Evolutionary conservation across 257 asterid species (phyloP), one percentile per base, ranked within the genome.

Genomic region (Nemophila menziesii): DNA sequence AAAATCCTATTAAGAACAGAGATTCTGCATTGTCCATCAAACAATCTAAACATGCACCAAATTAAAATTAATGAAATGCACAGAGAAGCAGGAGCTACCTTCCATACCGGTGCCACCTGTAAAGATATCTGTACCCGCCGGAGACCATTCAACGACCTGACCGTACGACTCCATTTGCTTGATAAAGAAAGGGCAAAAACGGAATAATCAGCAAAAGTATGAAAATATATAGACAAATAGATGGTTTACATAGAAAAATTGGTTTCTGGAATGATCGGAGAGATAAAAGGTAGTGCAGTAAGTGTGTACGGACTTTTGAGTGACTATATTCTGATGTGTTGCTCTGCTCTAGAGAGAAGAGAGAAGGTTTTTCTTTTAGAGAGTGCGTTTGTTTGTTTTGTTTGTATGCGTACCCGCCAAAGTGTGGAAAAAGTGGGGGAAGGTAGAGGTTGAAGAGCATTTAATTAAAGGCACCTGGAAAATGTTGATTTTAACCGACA

Each of bases 111-210:
- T 2, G 12, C 72, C 78, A 54, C 70, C 78, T 48, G 36, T 2
- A 29, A 70, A 75, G 48, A 75, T 44, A 48, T 68, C 46, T 8
- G 22, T 1, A 1, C 46, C 24, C 12, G 26, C 77, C 7, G 54
- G n/a, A 47, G 45, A 58, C 89, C 85, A 76, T 41, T 64, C 79
- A 0, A 37, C 27, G 11, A 33, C 44, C 44, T 49, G 42, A 27
- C 64, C 69, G 82, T 75, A 71, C 77, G 66, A 26, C 60, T 73
- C 93, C 95, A 78, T 85, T 43, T 29, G 2, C 5, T 13, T n/a
- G n/a, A n/a, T 7, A 29, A 29, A 13, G 12, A 29, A 29, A 29
- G 36, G 36, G 36, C 36, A 29, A 29, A 29, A 29, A 29, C 2
- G 36, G 36, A 29, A 29, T 29, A 7, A 29, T 29, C 36, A 13